Evolutionary conservation across 331 rosid species (phyloP).

Genomic region (Quercus phellos): DNA sequence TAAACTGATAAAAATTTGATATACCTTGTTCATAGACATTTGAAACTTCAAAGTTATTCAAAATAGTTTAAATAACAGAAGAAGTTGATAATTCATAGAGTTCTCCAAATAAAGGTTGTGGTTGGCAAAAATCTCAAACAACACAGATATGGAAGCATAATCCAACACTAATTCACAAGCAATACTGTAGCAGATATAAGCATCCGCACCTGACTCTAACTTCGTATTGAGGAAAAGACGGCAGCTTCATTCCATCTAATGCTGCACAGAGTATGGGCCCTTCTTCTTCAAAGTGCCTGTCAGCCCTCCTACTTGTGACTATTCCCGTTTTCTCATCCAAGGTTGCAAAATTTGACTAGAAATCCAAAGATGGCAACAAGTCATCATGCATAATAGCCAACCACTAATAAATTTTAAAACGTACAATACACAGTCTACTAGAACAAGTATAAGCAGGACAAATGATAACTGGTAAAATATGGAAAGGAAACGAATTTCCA

Average conservation of each 20-base stretch:
- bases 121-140: conserved; percentile 2
- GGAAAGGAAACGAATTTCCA: conserved; percentile 3
- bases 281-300: conserved; percentile 95
- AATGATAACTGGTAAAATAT: neutral
- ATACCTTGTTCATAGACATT: neutral
- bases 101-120: neutral
- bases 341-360: conserved; percentile 90
- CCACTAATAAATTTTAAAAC: neutral
- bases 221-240: conserved; percentile 85
- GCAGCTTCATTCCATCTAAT: conserved; percentile 84
- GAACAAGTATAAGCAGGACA: neutral
- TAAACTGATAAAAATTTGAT: neutral
- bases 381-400: conserved; percentile 11
- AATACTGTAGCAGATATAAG: conserved; percentile 23
- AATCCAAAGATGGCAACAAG: conserved; percentile 12
- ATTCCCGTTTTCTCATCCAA: conserved; percentile 80
- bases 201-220: conserved; percentile 85
- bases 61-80: neutral
- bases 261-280: conserved; percentile 89
- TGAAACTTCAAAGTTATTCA: neutral
- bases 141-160: conserved; percentile 13
- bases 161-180: conserved; percentile 15
- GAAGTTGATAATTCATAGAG: neutral
- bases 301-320: conserved; percentile 85
- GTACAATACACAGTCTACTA: neutral